phyloP scores from a whole-genome alignment of 2,329 filamentous ascomycete genomes.

The Torrubiella hemipterigena region DNA sequence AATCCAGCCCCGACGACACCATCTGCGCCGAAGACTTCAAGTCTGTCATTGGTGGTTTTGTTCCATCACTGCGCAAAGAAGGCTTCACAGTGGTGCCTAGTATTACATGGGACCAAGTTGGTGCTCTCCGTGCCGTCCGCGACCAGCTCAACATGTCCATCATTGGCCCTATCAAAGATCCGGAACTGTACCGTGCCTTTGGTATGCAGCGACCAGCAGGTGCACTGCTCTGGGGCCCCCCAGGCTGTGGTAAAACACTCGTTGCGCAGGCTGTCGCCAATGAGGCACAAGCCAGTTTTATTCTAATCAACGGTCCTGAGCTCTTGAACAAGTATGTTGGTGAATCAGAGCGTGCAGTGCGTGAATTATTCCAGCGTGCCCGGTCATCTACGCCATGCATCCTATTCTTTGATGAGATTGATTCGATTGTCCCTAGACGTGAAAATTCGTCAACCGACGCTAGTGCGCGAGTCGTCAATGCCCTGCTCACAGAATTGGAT shows the following conservation, averaged over 20 bases:
- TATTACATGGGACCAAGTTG: constrained; percentile 87
- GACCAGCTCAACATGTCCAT: constrained; percentile 76
- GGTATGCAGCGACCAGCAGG: constrained; percentile 76
- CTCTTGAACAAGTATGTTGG: constrained; percentile 96
- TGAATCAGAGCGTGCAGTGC: constrained; percentile 85
- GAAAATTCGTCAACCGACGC: constrained; percentile 72
- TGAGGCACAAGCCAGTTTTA: constrained; percentile 93
- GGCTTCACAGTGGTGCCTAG: constrained; percentile 91
- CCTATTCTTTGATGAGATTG: constrained; percentile 95
- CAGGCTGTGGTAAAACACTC: constrained; percentile 92
- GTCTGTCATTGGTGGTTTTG: constrained; percentile 52
- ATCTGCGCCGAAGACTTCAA: constrained; percentile 47
- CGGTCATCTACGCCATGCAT: constrained; percentile 82
- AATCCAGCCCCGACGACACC: constrained; percentile 1
- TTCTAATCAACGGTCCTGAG: constrained; percentile 93
- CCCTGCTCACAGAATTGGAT: constrained; percentile 86
- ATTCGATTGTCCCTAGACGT: constrained; percentile 78
- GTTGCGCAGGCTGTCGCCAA: constrained; percentile 94
- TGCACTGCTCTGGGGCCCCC: constrained; percentile 90
- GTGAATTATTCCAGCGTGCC: constrained; percentile 83
- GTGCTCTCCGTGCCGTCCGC: constrained; percentile 68
- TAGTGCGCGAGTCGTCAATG: constrained; percentile 84
- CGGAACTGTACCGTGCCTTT: constrained; percentile 62
- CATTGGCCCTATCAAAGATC: constrained; percentile 77
- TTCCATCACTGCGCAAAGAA: constrained; percentile 64